phyloP scores from a whole-genome alignment of 495 filamentous ascomycete species.

The Neurospora cerealis region DNA sequence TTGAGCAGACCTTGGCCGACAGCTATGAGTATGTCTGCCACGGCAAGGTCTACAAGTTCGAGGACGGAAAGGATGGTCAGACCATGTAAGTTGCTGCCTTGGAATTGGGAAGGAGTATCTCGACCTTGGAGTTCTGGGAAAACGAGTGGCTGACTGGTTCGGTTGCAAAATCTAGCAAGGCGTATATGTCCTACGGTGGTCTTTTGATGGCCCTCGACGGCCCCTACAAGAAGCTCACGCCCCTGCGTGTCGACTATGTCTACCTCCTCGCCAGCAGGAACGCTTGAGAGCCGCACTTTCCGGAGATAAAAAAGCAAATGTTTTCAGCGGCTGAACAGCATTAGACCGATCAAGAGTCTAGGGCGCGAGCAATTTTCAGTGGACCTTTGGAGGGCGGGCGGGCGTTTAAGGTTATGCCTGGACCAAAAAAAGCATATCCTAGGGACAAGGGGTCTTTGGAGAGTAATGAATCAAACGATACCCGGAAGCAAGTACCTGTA shows the following conservation, averaged over 20 bases:
- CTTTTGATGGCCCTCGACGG: constrained; percentile 83
- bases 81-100: constrained; percentile 58
- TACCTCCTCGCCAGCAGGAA: constrained; percentile 58
- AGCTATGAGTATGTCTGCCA: constrained; percentile 95
- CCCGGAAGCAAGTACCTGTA: constrained; percentile 10
- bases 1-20: constrained; percentile 72
- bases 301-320: background rate
- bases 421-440: background rate
- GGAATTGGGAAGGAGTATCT: background rate
- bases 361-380: background rate
- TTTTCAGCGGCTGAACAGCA: background rate
- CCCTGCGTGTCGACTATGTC: constrained; percentile 79
- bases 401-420: background rate
- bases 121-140: background rate
- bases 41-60: constrained; percentile 96
- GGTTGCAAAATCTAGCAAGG: constrained; percentile 50
- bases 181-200: constrained; percentile 87
- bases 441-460: background rate
- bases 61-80: constrained; percentile 68
- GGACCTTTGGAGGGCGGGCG: background rate
- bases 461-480: constrained; percentile 13
- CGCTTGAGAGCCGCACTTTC: background rate
- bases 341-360: background rate
- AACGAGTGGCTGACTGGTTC: constrained; percentile 11
- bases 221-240: constrained; percentile 90